Evolutionary conservation across 345 rosid genomes (phyloP).

Genomic region (Populus nigra): DNA sequence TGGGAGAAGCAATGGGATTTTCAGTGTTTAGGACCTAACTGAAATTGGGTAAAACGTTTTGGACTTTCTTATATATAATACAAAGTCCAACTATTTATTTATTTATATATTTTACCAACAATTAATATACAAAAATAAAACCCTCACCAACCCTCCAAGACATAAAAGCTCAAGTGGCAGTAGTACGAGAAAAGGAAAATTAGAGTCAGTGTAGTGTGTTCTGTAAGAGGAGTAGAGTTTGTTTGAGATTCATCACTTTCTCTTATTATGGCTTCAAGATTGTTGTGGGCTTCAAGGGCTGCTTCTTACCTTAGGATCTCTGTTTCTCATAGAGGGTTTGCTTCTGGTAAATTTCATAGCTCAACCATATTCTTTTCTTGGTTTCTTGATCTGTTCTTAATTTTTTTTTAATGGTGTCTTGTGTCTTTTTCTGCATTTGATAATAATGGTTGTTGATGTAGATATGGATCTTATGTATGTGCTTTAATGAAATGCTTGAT

Average conservation of each 20-base stretch:
- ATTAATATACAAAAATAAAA: background rate
- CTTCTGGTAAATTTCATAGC: conserved; percentile 51
- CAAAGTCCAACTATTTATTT: background rate
- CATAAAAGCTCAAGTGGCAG: background rate
- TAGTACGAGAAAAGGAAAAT: background rate
- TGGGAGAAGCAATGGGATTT: background rate
- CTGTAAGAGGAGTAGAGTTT: background rate
- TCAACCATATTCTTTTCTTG: background rate
- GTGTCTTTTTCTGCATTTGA: conserved; percentile 10
- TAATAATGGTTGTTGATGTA: background rate
- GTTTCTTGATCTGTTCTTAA: background rate
- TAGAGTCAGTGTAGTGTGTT: background rate
- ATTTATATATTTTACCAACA: background rate
- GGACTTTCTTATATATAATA: background rate
- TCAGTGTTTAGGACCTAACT: background rate
- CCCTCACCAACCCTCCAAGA: conserved; percentile 5
- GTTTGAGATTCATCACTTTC: background rate
- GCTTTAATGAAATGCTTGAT: conserved; percentile 11
- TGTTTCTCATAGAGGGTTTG: conserved; percentile 58
- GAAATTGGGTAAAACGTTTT: background rate
- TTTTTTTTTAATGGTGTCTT: background rate
- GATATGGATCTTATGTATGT: conserved; percentile 20
- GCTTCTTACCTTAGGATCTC: conserved; percentile 91
- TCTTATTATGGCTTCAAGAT: conserved; percentile 59
- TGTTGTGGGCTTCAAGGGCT: conserved; percentile 88